Conservation (phyloP, 495 filamentous ascomycete species). For the Neurospora discreta region DNA sequence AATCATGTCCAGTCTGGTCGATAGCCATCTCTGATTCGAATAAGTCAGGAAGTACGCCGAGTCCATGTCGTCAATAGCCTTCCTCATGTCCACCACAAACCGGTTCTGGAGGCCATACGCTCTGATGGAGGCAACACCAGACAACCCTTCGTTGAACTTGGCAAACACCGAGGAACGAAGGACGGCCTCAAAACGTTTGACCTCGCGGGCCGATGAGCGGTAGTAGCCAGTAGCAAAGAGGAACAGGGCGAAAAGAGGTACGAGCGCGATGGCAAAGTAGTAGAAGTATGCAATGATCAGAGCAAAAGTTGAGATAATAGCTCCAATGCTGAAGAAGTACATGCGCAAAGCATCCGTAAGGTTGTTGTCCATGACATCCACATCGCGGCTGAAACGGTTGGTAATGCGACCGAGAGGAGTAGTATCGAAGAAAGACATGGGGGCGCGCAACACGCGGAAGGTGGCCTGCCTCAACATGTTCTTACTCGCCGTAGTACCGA, state of each 20-base stretch:
- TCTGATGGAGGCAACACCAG: constrained; percentile 72
- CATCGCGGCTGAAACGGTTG: constrained; percentile 92
- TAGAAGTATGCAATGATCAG: constrained; percentile 89
- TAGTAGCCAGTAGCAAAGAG: constrained; percentile 80
- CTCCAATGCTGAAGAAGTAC: constrained; percentile 76
- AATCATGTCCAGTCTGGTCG: constrained; percentile 71
- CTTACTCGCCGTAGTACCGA: constrained; percentile 70
- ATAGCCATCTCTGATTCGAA: constrained; percentile 88
- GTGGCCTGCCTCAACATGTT: constrained; percentile 80
- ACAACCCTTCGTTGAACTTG: constrained; percentile 81
- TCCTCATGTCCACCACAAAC: constrained; percentile 56
- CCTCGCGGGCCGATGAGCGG: constrained; percentile 77
- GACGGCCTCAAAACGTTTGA: constrained; percentile 88
- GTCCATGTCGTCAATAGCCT: constrained; percentile 80
- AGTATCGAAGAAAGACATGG: constrained; percentile 96
- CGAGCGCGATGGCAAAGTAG: constrained; percentile 85
- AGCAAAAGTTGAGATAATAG: constrained; percentile 68
- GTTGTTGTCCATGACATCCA: constrained; percentile 92
- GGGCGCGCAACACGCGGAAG: constrained; percentile 68
- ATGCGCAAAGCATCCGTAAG: constrained; percentile 85
- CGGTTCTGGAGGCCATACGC: constrained; percentile 72
- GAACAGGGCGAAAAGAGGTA: constrained; percentile 70
- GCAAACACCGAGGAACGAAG: constrained; percentile 80
- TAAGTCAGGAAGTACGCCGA: constrained; percentile 90
- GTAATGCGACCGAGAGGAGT: constrained; percentile 93